phyloP scores from a whole-genome alignment of 208 protist genomes.

The Crithidia fasciculata region DNA sequence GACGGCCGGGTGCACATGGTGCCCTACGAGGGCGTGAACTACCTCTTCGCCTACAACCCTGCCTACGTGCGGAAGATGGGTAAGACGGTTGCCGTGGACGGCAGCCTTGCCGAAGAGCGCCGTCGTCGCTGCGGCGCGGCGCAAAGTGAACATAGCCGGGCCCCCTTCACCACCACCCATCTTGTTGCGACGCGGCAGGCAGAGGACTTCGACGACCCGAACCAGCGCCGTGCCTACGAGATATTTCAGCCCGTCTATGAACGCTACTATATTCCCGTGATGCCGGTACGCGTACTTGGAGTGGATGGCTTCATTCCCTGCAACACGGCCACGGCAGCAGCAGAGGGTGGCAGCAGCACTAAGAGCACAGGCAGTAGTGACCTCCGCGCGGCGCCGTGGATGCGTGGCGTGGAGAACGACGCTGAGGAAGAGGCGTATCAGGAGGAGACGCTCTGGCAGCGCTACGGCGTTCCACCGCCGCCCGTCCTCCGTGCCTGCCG shows the following conservation, averaged over 20 bases:
- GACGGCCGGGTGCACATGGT: slow-evolving; percentile 62
- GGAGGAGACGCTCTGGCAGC: slow-evolving; percentile 30
- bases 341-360: not conserved
- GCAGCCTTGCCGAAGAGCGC: slow-evolving; percentile 10
- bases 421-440: slow-evolving; percentile 14
- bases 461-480: slow-evolving; percentile 21
- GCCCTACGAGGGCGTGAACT: slow-evolving; percentile 52
- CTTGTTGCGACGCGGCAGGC: slow-evolving; percentile 16
- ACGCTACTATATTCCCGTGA: slow-evolving; percentile 44
- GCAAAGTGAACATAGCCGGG: slow-evolving; percentile 3
- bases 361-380: not conserved
- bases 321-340: not conserved
- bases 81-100: slow-evolving; percentile 19
- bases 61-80: slow-evolving; percentile 18
- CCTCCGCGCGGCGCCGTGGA: slow-evolving; percentile 47
- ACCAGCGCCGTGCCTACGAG: slow-evolving; percentile 27
- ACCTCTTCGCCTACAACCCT: slow-evolving; percentile 55
- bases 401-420: slow-evolving; percentile 33
- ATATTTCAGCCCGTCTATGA: slow-evolving; percentile 32
- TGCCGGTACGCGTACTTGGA: slow-evolving; percentile 47
- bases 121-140: not conserved
- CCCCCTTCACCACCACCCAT: slow-evolving; percentile 18
- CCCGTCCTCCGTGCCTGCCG: slow-evolving; percentile 48
- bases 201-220: slow-evolving; percentile 19
- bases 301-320: slow-evolving; percentile 41